phyloP scores from a whole-genome alignment of 192 early-diverging fungal genomes.

The Coemansia sp. region DNA sequence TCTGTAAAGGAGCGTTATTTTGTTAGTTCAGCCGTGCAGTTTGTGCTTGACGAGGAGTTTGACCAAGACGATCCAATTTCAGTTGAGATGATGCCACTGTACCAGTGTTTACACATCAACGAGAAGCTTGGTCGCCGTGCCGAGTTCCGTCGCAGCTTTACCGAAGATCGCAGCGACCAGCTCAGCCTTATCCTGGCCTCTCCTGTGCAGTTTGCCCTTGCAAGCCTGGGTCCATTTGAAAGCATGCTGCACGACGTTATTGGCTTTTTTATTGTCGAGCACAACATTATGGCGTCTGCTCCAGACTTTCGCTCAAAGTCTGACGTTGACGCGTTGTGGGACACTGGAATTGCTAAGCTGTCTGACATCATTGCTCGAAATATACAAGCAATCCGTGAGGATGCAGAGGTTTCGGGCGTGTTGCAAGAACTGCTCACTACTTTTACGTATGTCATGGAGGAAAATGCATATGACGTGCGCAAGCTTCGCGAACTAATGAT shows the following conservation, averaged over 20 bases:
- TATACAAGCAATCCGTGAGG: conserved; percentile 73
- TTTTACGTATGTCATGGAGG: conserved; percentile 90
- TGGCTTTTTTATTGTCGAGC: conserved; percentile 96
- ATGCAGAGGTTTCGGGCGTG: conserved; percentile 67
- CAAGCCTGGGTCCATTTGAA: conserved; percentile 60
- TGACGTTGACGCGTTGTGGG: conserved; percentile 88
- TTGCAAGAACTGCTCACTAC: conserved; percentile 77
- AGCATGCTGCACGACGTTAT: conserved; percentile 82
- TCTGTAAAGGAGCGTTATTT: conserved; percentile 46
- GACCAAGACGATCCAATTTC: conserved; percentile 71
- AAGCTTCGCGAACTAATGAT: conserved; percentile 54
- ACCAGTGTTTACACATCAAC: conserved; percentile 95
- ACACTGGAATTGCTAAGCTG: conserved; percentile 77
- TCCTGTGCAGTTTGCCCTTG: conserved; percentile 62
- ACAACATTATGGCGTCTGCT: conserved; percentile 81
- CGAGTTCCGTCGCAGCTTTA: conserved; percentile 83
- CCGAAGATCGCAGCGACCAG: conserved; percentile 88
- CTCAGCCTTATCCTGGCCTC: conserved; percentile 79
- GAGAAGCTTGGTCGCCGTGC: conserved; percentile 84
- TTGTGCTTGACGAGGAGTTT: conserved; percentile 79
- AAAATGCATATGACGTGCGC: conserved; percentile 44
- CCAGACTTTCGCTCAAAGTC: conserved; percentile 83
- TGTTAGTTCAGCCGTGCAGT: conserved; percentile 77
- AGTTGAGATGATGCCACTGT: conserved; percentile 92
- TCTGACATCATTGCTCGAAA: conserved; percentile 74